Conservation (phyloP, 306 rosid species). For the Morella rubra region DNA sequence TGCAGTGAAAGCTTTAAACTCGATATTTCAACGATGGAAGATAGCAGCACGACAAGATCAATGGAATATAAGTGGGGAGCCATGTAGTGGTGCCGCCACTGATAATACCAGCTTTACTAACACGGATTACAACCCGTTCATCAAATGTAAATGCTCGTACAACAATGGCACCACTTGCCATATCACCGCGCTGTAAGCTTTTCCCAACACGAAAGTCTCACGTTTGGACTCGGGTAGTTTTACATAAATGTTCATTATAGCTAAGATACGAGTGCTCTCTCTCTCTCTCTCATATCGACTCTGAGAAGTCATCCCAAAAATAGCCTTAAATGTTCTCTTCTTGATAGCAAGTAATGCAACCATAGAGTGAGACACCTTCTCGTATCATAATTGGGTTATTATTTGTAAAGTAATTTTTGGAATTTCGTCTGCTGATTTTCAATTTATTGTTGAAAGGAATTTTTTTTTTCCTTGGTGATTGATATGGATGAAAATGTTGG, state of each 20-base stretch:
- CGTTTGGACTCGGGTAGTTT: not conserved
- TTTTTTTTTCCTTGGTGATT: not conserved
- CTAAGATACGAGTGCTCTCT: not conserved
- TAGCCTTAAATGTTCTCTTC: not conserved
- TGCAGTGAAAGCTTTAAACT: conserved; percentile 59
- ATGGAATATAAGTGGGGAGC: conserved; percentile 74
- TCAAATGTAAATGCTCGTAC: conserved; percentile 61
- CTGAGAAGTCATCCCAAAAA: not conserved
- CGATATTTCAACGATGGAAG: conserved; percentile 58
- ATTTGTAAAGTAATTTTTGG: not conserved
- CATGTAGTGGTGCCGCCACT: conserved; percentile 63
- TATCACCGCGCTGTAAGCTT: conserved; percentile 56
- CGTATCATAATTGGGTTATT: not conserved
- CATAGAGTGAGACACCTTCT: not conserved
- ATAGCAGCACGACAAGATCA: conserved; percentile 20
- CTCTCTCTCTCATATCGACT: not conserved
- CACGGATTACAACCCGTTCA: conserved; percentile 37
- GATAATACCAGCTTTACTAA: conserved; percentile 23
- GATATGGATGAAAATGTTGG: not conserved
- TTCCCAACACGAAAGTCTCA: not conserved
- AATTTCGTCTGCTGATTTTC: not conserved
- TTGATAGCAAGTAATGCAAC: not conserved
- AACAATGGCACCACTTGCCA: conserved; percentile 45
- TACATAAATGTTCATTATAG: not conserved
- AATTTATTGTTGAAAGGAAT: not conserved